These are phyloP conservation scores for Sophora flavescens DNA, from an alignment of 306 rosid genomes.

Conservation along the genomic window DNA sequence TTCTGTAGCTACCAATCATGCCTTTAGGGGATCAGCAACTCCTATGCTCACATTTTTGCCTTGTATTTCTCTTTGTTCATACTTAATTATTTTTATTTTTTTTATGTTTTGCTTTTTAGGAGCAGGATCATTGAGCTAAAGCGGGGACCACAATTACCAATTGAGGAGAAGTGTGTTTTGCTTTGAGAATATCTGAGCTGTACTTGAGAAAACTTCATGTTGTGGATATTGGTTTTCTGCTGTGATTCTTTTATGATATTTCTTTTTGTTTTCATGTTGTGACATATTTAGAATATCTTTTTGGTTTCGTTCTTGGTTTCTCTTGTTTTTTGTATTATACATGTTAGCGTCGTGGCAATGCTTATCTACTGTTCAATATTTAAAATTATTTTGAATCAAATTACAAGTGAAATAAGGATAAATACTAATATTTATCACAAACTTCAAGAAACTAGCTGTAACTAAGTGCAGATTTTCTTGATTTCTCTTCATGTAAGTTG, in stretches of 20 bases:
- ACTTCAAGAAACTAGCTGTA: background rate
- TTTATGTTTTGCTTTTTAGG: conserved; percentile 55
- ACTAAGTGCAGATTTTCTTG: background rate
- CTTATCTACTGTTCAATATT: conserved; percentile 8
- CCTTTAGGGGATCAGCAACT: conserved; percentile 15
- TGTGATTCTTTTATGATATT: conserved; percentile 26
- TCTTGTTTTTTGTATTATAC: conserved; percentile 1
- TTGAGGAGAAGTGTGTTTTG: conserved; percentile 70
- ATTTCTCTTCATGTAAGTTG: conserved; percentile 21
- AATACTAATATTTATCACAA: conserved; percentile 10
- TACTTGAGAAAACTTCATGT: conserved; percentile 34
- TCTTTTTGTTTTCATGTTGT: background rate
- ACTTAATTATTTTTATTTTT: conserved; percentile 9
- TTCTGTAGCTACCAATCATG: conserved; percentile 33
- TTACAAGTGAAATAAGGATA: conserved; percentile 12
- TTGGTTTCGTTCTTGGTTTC: background rate
- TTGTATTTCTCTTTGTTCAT: conserved; percentile 25
- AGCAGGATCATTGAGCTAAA: conserved; percentile 58
- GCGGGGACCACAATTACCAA: conserved; percentile 66
- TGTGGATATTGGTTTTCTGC: conserved; percentile 30
- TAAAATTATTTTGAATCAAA: conserved; percentile 31
- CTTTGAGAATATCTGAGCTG: conserved; percentile 39
- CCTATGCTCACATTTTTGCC: conserved; percentile 18
- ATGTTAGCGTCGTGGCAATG: background rate
- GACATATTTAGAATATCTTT: background rate